Base-by-base conservation (phyloP, 2,329 filamentous ascomycete species). In the Spiromastix sp. region DNA sequence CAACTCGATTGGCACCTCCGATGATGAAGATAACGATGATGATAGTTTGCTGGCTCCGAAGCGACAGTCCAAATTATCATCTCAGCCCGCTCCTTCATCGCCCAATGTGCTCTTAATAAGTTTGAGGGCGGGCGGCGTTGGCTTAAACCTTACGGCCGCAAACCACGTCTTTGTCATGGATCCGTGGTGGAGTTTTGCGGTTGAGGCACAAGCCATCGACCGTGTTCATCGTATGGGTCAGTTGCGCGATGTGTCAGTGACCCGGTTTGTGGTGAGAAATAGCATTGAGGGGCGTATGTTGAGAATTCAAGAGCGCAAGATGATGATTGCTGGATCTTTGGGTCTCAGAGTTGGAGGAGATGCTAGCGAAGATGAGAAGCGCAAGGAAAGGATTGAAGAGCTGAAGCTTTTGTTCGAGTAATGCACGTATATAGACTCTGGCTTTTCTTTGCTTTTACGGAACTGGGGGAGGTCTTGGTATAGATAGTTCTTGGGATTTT, bases 141-240 rank as follows among this genome's bases (percentile, higher is more conserved):
- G 91, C 0, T 68, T 98, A 28, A 98, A 98, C 53, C 61, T 98
- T 42, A 96, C 89, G 0, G 79, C 79, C 46, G 91, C 91, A 4
- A 85, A 80, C 44, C 70, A 84, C 36, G 93, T 98, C 4, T 98
- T 81, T 64, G 93, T 98, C 83, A 96, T 98, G 91, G 91, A 98
- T 59, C 91, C 91, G 0, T 98, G 91, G 91, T 98, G 91, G 91
- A 93, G 84, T 54, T 98, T 89, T 59, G 87, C 91, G 0, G 80
- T 96, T 9, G 91, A 98, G 61, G 85, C 87, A 4, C 91, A 98
- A 60, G 91, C 91, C 6, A 96, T 98, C 51, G 91, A 98, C 63
- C 84, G 91, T 1, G 86, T 98, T 21, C 91, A 98, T 64, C 77
- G 91, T 6, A 95, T 98, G 84, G 91, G 91, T 0, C 91, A 98